A percentile compares a stretch with the other conserved stretches of the same genome.
Conservation (phyloP, 176 grass and related monocot species). For the Aechmea fasciata region DNA sequence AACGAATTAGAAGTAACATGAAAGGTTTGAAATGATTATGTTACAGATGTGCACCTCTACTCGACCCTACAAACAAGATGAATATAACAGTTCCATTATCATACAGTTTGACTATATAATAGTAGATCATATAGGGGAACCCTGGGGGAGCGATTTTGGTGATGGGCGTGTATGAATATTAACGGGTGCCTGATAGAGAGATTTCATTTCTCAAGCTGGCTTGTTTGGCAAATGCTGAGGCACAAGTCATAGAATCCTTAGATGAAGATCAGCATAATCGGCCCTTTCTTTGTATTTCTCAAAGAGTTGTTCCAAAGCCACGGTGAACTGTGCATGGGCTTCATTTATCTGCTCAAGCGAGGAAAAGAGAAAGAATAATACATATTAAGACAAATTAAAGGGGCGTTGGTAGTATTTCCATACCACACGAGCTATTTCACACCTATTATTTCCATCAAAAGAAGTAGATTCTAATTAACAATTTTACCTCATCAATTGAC, state of each 20-base stretch:
- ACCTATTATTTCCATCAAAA: too few species aligned
- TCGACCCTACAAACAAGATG: too few species aligned
- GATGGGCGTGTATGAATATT: too few species aligned
- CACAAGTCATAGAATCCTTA: constrained; percentile 50
- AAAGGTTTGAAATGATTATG: too few species aligned
- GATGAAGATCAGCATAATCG: constrained; percentile 51
- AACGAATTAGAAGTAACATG: too few species aligned
- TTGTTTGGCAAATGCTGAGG: neutral
- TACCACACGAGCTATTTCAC: neutral
- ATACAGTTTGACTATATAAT: too few species aligned
- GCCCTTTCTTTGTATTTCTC: constrained; percentile 62
- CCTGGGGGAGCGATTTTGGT: too few species aligned
- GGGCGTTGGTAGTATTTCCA: neutral
- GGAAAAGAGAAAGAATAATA: neutral
- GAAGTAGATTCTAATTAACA: neutral
- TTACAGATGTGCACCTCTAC: too few species aligned
- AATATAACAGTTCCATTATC: too few species aligned
- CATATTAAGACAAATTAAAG: neutral
- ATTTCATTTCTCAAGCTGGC: too few species aligned
- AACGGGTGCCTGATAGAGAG: too few species aligned
- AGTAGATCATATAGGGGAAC: too few species aligned
- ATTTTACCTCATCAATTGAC: constrained; percentile 63
- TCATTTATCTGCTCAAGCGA: constrained; percentile 53
- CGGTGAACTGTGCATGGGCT: constrained; percentile 49
- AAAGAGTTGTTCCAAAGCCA: constrained; percentile 50